Conservation (phyloP, 208 protist genomes). For the Crithidia bombi region DNA sequence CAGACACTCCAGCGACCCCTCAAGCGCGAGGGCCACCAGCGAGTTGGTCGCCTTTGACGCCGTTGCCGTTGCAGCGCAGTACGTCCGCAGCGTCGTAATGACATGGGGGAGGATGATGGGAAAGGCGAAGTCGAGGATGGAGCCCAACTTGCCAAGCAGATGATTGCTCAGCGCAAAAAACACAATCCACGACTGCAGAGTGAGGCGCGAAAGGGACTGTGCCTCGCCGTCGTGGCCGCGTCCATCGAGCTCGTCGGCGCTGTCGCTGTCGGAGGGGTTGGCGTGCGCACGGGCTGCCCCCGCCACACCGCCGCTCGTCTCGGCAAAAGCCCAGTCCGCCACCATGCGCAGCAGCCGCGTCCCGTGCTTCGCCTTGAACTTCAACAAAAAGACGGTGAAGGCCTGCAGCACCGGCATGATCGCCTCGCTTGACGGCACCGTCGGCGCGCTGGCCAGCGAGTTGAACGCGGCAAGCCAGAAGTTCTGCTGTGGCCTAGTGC, state of each 20-base stretch:
- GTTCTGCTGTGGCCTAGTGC: slow-evolving; percentile 59
- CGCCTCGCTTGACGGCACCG: slow-evolving; percentile 68
- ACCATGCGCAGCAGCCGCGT: slow-evolving; percentile 60
- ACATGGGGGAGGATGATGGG: slow-evolving; percentile 64
- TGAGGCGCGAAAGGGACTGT: slow-evolving; percentile 47
- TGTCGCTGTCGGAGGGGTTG: slow-evolving; percentile 17
- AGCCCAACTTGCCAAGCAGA: slow-evolving; percentile 75
- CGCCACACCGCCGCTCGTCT: slow-evolving; percentile 27
- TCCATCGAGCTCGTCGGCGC: slow-evolving; percentile 26
- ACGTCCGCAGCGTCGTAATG: slow-evolving; percentile 61
- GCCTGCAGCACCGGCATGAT: slow-evolving; percentile 74
- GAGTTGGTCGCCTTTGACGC: slow-evolving; percentile 34
- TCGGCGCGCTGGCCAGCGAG: slow-evolving; percentile 58
- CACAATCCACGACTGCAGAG: slow-evolving; percentile 75
- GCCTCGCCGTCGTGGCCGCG: slow-evolving; percentile 26
- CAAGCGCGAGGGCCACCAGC: slow-evolving; percentile 66
- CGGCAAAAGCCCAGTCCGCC: slow-evolving; percentile 84
- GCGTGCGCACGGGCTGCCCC: slow-evolving; percentile 11
- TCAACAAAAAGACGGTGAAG: slow-evolving; percentile 85
- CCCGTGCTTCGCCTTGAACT: slow-evolving; percentile 90
- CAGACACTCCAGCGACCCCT: slow-evolving; percentile 73
- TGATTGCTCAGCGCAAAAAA: slow-evolving; percentile 85
- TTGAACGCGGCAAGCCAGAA: slow-evolving; percentile 87
- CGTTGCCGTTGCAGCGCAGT: slow-evolving; percentile 51
- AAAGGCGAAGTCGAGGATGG: slow-evolving; percentile 86